Conservation (phyloP, 495 filamentous ascomycete genomes). For the Penicillium cataractarum region DNA sequence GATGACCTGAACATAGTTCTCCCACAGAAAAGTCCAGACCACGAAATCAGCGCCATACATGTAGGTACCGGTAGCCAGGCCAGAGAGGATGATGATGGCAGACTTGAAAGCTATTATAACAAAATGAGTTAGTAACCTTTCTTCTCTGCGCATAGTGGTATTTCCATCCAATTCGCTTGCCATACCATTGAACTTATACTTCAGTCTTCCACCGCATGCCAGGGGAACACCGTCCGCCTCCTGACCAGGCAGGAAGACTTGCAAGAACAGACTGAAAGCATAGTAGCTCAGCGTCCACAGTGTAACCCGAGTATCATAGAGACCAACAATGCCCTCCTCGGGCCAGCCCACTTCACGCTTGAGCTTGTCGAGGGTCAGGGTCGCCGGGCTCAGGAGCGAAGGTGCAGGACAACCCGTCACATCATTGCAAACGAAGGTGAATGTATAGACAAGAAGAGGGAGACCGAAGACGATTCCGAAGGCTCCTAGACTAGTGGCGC, state of each 20-base stretch:
- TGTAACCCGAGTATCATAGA: conserved; percentile 61
- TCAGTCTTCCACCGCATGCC: conserved; percentile 70
- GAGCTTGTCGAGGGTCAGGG: conserved; percentile 68
- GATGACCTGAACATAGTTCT: conserved; percentile 85
- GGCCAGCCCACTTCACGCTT: conserved; percentile 84
- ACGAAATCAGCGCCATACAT: conserved; percentile 78
- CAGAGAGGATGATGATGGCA: conserved; percentile 66
- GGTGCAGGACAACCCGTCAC: conserved; percentile 88
- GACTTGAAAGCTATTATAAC: conserved; percentile 70
- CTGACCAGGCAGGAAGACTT: conserved; percentile 77
- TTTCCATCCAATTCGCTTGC: conserved; percentile 1
- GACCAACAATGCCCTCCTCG: conserved; percentile 62
- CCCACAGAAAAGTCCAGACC: conserved; percentile 89
- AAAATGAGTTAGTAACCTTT: conserved; percentile 9
- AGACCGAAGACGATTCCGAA: conserved; percentile 74
- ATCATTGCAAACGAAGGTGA: conserved; percentile 90
- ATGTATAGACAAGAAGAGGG: conserved; percentile 71
- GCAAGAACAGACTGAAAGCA: conserved; percentile 70
- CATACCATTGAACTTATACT: conserved; percentile 89
- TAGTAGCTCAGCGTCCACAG: conserved; percentile 78
- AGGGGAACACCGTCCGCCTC: conserved; percentile 72
- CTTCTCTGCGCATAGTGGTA: neutral
- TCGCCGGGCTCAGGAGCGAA: conserved; percentile 75
- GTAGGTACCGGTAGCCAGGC: conserved; percentile 72
- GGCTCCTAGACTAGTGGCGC: conserved; percentile 67